Evolutionary conservation across 495 filamentous ascomycete genomes (phyloP).

Genomic region (Podospora anserina): DNA sequence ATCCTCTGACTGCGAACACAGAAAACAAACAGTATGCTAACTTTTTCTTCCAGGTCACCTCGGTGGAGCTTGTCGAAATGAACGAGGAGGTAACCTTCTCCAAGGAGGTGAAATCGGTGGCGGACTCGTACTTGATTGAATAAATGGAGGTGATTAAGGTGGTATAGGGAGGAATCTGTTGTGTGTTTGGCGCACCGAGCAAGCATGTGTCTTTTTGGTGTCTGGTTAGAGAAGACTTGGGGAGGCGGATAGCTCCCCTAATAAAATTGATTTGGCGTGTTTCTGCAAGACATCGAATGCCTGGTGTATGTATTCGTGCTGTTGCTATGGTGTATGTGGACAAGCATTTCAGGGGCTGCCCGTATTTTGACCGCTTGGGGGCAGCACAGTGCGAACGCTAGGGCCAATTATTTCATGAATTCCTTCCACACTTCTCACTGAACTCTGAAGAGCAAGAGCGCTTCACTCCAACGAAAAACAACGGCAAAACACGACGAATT

Average conservation of each 20-base stretch:
- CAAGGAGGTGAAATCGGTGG: conserved; percentile 82
- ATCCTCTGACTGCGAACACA: background rate
- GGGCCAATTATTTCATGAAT: conserved; percentile 5
- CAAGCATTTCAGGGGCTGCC: background rate
- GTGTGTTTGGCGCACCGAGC: background rate
- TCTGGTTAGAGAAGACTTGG: conserved; percentile 1
- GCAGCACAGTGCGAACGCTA: conserved; percentile 2
- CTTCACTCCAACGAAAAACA: background rate
- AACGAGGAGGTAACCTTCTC: conserved; percentile 80
- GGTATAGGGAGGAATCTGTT: background rate
- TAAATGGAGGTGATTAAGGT: conserved; percentile 37
- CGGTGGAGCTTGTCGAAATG: conserved; percentile 71
- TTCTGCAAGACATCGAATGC: background rate
- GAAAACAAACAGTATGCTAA: conserved; percentile 28
- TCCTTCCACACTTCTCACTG: background rate
- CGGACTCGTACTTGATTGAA: conserved; percentile 78
- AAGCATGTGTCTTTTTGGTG: conserved; percentile 4
- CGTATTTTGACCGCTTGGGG: background rate
- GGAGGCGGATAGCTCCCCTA: background rate
- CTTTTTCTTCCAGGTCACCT: conserved; percentile 53
- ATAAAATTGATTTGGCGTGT: background rate
- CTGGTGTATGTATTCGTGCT: background rate
- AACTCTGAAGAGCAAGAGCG: background rate
- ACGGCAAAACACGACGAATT: background rate
- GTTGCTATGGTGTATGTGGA: background rate